phyloP scores from a whole-genome alignment of 176 grass and related monocot genomes.

The Calamus simplicifolius region DNA sequence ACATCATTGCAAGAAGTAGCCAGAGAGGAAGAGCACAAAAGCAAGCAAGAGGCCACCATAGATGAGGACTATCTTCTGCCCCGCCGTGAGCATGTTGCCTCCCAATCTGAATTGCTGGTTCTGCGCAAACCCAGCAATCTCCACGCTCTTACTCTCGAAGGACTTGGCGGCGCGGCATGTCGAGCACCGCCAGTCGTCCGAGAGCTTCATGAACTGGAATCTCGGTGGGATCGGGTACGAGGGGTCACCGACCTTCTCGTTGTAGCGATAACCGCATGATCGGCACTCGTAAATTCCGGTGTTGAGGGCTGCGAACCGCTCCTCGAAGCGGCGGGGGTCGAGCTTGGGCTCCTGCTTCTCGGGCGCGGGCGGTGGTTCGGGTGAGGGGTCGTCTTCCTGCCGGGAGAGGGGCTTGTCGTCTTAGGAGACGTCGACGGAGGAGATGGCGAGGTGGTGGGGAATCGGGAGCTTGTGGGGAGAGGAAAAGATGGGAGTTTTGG shows the following conservation, averaged over 20 bases:
- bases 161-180: slow-evolving; percentile 74
- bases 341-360: slow-evolving; percentile 16
- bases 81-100: slow-evolving; percentile 68
- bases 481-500: slow-evolving; percentile 15
- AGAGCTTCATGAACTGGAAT: slow-evolving; percentile 60
- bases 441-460: slow-evolving; percentile 21
- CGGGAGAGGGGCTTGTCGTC: slow-evolving; percentile 54
- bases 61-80: slow-evolving; percentile 71
- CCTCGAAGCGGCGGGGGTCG: slow-evolving; percentile 59
- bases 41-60: slow-evolving; percentile 58
- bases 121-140: slow-evolving; percentile 83
- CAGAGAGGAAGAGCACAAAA: slow-evolving; percentile 69
- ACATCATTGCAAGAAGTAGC: slow-evolving; percentile 85
- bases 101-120: slow-evolving; percentile 91
- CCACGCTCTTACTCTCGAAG: slow-evolving; percentile 85
- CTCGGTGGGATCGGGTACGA: slow-evolving; percentile 72
- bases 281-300: slow-evolving; percentile 83
- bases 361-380: background rate
- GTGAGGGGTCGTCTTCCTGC: background rate
- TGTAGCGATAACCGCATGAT: slow-evolving; percentile 78
- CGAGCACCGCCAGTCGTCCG: slow-evolving; percentile 80
- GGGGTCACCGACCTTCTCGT: slow-evolving; percentile 72
- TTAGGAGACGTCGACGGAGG: slow-evolving; percentile 65
- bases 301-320: slow-evolving; percentile 89
- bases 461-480: background rate